Percentiles rank a stretch among this genome's conserved stretches.
These are phyloP conservation scores for Aquilaria malaccensis DNA, from an alignment of 345 rosid species.

Conservation along the genomic window DNA sequence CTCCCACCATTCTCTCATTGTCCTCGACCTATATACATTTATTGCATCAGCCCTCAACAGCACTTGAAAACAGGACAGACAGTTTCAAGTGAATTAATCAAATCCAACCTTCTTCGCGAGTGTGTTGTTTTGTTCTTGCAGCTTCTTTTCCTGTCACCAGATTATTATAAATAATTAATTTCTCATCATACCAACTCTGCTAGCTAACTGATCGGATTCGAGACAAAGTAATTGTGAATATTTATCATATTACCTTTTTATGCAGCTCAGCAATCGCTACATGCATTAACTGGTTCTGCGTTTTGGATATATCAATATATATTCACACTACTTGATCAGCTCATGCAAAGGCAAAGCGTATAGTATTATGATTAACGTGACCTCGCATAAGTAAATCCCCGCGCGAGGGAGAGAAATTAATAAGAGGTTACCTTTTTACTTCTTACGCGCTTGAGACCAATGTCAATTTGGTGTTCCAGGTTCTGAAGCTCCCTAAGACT, in stretches of 20 bases:
- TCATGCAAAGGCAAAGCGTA: no score
- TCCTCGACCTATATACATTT: constrained; percentile 23
- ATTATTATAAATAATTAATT: constrained; percentile 13
- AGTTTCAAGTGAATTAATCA: not conserved
- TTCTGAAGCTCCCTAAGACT: constrained; percentile 63
- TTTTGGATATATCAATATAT: not conserved
- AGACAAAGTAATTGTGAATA: no score
- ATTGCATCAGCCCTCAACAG: no score
- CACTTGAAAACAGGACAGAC: no score
- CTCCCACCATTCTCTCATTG: constrained; percentile 25
- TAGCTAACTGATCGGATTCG: no score
- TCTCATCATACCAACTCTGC: no score
- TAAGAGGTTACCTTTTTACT: constrained; percentile 44
- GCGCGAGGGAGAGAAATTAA: no score
- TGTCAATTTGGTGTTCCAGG: constrained; percentile 78
- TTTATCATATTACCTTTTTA: constrained; percentile 39
- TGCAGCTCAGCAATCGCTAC: constrained; percentile 59
- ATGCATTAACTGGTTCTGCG: constrained; percentile 64
- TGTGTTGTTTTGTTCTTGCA: constrained; percentile 46
- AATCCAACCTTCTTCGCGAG: constrained; percentile 51
- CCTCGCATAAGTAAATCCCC: no score
- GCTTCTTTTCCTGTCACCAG: constrained; percentile 41
- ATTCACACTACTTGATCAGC: no score
- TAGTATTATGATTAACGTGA: no score
- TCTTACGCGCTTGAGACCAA: constrained; percentile 69